Conservation (phyloP, 1,139 yeast species). For the Petasospora rhodanensis region DNA sequence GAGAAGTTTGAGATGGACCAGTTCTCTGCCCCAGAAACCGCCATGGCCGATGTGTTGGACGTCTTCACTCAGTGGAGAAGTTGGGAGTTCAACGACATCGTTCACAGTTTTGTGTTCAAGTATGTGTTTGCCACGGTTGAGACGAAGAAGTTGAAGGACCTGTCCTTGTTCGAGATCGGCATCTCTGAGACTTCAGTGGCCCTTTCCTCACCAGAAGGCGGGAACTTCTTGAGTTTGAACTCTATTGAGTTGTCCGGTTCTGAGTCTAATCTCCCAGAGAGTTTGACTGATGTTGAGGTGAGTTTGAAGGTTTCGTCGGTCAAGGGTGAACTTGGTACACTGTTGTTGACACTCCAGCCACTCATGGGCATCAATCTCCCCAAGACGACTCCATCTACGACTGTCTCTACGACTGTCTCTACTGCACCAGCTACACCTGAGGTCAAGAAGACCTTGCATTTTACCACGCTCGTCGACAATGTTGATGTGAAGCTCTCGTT, state of each 20-base stretch:
- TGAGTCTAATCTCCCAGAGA: too few relatives aligned
- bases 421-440: background rate
- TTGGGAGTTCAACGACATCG: constrained; percentile 74
- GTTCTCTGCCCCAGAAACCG: constrained; percentile 43
- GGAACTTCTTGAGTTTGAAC: constrained; percentile 6
- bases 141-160: background rate
- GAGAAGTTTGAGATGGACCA: constrained; percentile 17
- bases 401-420: background rate
- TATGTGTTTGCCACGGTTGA: constrained; percentile 32
- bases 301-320: constrained; percentile 7
- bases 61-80: constrained; percentile 81
- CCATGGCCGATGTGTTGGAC: constrained; percentile 49
- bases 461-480: constrained; percentile 9
- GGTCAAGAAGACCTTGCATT: too few relatives aligned
- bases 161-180: constrained; percentile 8
- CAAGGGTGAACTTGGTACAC: constrained; percentile 7
- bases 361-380: constrained; percentile 4
- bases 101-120: constrained; percentile 50
- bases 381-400: background rate
- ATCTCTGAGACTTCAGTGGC: constrained; percentile 9
- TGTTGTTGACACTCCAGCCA: constrained; percentile 5
- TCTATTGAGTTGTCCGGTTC: constrained; percentile 11
- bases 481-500: constrained; percentile 11
- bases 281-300: background rate
- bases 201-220: constrained; percentile 17